Percentiles rank a stretch among this genome's conserved stretches.
phyloP scores from a whole-genome alignment of 2,329 filamentous ascomycete genomes.

The Metarhizium brunneum region DNA sequence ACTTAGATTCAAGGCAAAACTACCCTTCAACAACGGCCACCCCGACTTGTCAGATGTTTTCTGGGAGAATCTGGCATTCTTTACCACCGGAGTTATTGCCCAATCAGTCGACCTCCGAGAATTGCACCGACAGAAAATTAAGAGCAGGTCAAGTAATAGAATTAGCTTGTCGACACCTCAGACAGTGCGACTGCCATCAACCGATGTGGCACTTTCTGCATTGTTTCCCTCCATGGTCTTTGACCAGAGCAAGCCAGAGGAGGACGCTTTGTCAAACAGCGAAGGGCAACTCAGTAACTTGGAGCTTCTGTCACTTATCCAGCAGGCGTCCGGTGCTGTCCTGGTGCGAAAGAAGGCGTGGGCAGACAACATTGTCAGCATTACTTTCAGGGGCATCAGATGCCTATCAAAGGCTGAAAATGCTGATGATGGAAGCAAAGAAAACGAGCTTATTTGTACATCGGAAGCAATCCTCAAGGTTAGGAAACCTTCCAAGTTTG shows the following conservation, averaged over 20 bases:
- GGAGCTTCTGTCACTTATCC: slow-evolving; percentile 15
- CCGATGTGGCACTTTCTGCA: slow-evolving; percentile 40
- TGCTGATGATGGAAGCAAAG: slow-evolving; percentile 5
- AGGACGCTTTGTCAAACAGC: slow-evolving; percentile 4
- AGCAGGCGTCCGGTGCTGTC: slow-evolving; percentile 10
- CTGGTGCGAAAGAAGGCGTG: slow-evolving; percentile 31
- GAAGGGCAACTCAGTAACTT: slow-evolving; percentile 6
- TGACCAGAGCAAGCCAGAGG: slow-evolving; percentile 11
- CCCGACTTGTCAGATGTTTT: slow-evolving; percentile 38
- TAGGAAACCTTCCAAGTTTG: slow-evolving; percentile 42
- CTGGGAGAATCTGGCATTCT: slow-evolving; percentile 42
- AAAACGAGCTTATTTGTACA: slow-evolving; percentile 25
- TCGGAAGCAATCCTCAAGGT: slow-evolving; percentile 48
- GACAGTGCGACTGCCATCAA: slow-evolving; percentile 36
- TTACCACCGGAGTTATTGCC: slow-evolving; percentile 41
- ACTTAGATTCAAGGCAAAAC: slow-evolving; percentile 24
- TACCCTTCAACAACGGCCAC: slow-evolving; percentile 34
- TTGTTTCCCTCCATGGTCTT: slow-evolving; percentile 28
- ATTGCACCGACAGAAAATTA: slow-evolving; percentile 34
- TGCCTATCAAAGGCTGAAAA: slow-evolving; percentile 9
- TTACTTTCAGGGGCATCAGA: slow-evolving; percentile 45
- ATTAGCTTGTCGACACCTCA: slow-evolving; percentile 30
- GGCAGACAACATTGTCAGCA: slow-evolving; percentile 49
- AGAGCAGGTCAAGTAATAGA: slow-evolving; percentile 24
- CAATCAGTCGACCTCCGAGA: slow-evolving; percentile 40